These are phyloP conservation scores for Quercus gilva DNA, from an alignment of 306 rosid genomes.

Conservation along the genomic window DNA sequence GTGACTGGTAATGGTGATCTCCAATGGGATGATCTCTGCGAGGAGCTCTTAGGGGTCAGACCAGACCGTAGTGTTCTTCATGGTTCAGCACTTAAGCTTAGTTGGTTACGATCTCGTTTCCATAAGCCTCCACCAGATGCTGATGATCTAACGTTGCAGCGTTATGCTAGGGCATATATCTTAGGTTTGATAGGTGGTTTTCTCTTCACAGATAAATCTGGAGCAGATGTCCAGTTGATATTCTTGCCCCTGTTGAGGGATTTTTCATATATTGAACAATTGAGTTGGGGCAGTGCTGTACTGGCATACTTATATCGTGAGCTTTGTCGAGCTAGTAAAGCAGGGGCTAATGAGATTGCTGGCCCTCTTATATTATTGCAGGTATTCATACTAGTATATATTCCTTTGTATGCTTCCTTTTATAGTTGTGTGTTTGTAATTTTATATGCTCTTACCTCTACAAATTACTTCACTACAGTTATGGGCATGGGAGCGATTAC, in stretches of 20 bases:
- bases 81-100: constrained; percentile 28
- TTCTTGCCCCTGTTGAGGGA: constrained; percentile 24
- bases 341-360: constrained; percentile 19
- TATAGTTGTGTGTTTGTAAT: neutral
- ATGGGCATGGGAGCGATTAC: constrained; percentile 29
- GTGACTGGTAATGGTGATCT: constrained; percentile 24
- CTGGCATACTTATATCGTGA: constrained; percentile 29
- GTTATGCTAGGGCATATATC: constrained; percentile 23
- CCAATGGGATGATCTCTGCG: constrained; percentile 22
- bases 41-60: constrained; percentile 18
- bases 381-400: neutral
- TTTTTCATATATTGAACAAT: constrained; percentile 1
- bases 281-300: constrained; percentile 27
- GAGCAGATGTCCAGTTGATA: constrained; percentile 26
- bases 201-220: constrained; percentile 26
- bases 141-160: constrained; percentile 2
- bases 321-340: constrained; percentile 15
- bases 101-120: constrained; percentile 27
- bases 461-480: neutral
- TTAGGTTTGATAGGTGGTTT: constrained; percentile 23
- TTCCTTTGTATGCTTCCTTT: neutral
- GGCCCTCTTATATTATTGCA: constrained; percentile 27
- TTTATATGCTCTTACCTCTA: too few species aligned
- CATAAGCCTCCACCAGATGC: constrained; percentile 17
- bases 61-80: constrained; percentile 20